Evolutionary conservation across 352 stramenopile species (phyloP).

Genomic region (Phytopythium oedochilum): DNA sequence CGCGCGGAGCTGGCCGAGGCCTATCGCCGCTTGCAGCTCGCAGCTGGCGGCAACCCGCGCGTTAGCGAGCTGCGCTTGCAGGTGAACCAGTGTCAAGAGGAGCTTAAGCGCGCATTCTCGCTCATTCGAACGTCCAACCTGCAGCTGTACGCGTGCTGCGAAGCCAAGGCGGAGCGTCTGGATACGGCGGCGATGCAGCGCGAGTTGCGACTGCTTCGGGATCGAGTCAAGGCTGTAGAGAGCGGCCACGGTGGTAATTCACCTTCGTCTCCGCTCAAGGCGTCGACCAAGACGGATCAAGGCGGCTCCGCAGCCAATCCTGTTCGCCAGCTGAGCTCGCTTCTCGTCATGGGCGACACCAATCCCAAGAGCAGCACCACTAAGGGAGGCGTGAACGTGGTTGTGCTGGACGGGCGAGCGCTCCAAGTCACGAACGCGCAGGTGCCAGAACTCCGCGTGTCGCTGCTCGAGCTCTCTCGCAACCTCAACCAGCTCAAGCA

Average conservation of each 20-base stretch:
- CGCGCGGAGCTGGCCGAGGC: conserved; percentile 47
- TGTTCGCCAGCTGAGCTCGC: conserved; percentile 1
- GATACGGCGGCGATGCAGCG: conserved; percentile 40
- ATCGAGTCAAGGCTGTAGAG: conserved; percentile 17
- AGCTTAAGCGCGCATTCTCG: conserved; percentile 62
- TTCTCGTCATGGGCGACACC: neutral
- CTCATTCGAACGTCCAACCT: conserved; percentile 62
- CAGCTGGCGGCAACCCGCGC: conserved; percentile 39
- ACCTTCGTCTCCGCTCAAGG: neutral
- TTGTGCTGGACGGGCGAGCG: neutral
- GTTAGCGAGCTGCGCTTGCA: conserved; percentile 54
- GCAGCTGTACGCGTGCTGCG: conserved; percentile 57
- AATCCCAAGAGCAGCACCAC: neutral
- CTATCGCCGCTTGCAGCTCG: conserved; percentile 54
- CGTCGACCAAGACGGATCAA: neutral
- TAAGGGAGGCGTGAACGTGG: neutral
- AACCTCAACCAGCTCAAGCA: conserved; percentile 70
- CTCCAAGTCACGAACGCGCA: conserved; percentile 29
- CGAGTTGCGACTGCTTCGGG: conserved; percentile 44
- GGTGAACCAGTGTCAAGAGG: conserved; percentile 60
- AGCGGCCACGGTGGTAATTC: neutral
- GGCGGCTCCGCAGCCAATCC: neutral
- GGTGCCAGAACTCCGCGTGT: conserved; percentile 65
- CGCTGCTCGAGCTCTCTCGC: conserved; percentile 60
- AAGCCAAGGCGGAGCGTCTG: conserved; percentile 53